Base-by-base conservation (phyloP, 768 basidiomycete genomes). In the Rhodosporidiobolus odoratus region DNA sequence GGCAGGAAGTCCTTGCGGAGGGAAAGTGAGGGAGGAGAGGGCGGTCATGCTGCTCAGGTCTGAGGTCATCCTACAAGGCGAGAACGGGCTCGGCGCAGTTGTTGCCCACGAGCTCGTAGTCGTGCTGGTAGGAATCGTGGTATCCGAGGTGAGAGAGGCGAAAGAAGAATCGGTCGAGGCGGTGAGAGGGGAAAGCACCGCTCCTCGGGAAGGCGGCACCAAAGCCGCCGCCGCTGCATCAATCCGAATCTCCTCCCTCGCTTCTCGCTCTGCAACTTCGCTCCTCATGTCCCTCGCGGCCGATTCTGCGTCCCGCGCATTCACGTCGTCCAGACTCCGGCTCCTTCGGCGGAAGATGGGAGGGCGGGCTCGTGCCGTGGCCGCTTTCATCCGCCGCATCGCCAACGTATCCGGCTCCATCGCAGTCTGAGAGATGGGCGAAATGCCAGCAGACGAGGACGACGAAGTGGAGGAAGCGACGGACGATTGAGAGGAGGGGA, bases 281-380 rank as follows among this genome's bases (percentile, higher is more conserved):
- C 32, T 50, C 34, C 52, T 38, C 57, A 40, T 56, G 23, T 53
- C n/a, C 34, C 41, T 34, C 50, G 38, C 43, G 16, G 35, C 52
- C 2, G 34, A 6, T 34, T 45, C 68, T 13, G 25, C 45, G 8
- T 69, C 58, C 17, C 19, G 23, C 8, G 10, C 16, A 27, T 43
- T 35, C 23, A 23, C 69, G 32, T 71, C 69, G 45, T 71, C 69
- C 27, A 71, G 64, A 35, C 70, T 66, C 47, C 56, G 57, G 58
- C 70, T 71, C 40, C 70, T 25, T 38, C 69, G 58, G 27, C 69
- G 35, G 9, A 62, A 61, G 7, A 71, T 25, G 15, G 69, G 59
- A 12, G 69, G 69, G 12, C 69, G 32, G 15, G 16, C 23, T 34
- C 25, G 19, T 30, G 43, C 52, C 40, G 50, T 30, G 58, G 58